Percentiles rank a stretch among this genome's conserved stretches.
Evolutionary conservation across 768 basidiomycete species (phyloP).

Genomic region (Amanita exitialis): DNA sequence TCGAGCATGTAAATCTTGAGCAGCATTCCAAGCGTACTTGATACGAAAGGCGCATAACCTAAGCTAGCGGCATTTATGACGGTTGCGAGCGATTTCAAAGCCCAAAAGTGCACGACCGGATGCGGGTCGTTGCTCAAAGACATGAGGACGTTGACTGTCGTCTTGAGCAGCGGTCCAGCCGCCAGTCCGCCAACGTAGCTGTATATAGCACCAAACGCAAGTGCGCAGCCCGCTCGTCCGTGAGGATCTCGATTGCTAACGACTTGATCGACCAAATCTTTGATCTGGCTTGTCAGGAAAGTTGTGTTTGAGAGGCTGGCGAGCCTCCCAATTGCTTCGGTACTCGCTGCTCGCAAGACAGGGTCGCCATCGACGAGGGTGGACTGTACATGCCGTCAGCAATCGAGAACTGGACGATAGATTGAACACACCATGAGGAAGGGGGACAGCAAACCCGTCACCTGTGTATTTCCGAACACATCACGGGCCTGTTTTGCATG

Average conservation of each 20-base stretch:
- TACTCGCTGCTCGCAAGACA: constrained; percentile 65
- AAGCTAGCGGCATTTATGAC: constrained; percentile 91
- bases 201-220: constrained; percentile 90
- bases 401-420: background rate
- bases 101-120: constrained; percentile 92
- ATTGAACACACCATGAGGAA: constrained; percentile 62
- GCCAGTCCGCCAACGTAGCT: constrained; percentile 89
- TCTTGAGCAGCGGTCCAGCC: constrained; percentile 89
- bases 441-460: constrained; percentile 50
- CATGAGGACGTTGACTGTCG: constrained; percentile 90
- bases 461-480: constrained; percentile 53
- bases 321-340: constrained; percentile 83
- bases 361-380: constrained; percentile 74
- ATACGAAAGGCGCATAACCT: constrained; percentile 82
- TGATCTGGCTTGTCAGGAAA: constrained; percentile 81
- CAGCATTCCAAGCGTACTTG: constrained; percentile 82
- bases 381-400: constrained; percentile 34
- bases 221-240: constrained; percentile 85
- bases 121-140: constrained; percentile 94
- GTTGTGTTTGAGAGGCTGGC: constrained; percentile 74
- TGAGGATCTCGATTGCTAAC: constrained; percentile 92
- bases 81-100: constrained; percentile 71
- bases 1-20: constrained; percentile 85
- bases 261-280: constrained; percentile 85
- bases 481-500: constrained; percentile 54